Evolutionary conservation across 2,329 filamentous ascomycete genomes (phyloP).

Genomic region (Aspergillus sp.): DNA sequence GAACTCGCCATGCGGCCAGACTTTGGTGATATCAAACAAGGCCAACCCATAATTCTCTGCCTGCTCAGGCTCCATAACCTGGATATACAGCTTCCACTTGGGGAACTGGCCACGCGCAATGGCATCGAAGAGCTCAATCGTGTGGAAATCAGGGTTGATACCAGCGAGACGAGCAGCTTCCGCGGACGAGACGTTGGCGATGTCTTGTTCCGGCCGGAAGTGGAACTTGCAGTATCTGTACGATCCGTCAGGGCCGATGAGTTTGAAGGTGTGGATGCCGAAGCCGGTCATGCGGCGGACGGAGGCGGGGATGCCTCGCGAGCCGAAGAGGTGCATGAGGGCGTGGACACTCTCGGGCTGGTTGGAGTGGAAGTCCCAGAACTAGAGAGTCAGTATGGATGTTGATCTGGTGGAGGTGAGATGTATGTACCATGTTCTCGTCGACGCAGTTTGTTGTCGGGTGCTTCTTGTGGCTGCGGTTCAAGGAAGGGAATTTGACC

Average conservation of each 20-base stretch:
- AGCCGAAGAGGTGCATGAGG: conserved; percentile 58
- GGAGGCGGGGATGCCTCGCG: conserved; percentile 48
- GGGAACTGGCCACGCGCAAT: conserved; percentile 56
- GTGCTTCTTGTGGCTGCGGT: conserved; percentile 62
- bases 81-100: conserved; percentile 52
- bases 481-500: conserved; percentile 38
- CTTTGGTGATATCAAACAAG: conserved; percentile 55
- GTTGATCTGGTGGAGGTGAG: background rate
- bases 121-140: conserved; percentile 57
- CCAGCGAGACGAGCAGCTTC: conserved; percentile 49
- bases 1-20: conserved; percentile 49
- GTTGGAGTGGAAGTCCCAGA: conserved; percentile 57
- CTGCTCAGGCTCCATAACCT: conserved; percentile 51
- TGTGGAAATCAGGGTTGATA: conserved; percentile 55
- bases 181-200: conserved; percentile 48
- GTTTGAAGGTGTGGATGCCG: conserved; percentile 28
- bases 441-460: conserved; percentile 62
- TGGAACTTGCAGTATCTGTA: conserved; percentile 60
- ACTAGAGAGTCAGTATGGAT: conserved; percentile 26
- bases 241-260: conserved; percentile 35
- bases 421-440: conserved; percentile 47
- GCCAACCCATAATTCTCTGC: conserved; percentile 45
- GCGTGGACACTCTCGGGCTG: conserved; percentile 57
- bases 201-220: conserved; percentile 53
- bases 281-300: conserved; percentile 52